Base-by-base conservation (phyloP, 805 yeast genomes). In the Suhomyces vadensis region DNA sequence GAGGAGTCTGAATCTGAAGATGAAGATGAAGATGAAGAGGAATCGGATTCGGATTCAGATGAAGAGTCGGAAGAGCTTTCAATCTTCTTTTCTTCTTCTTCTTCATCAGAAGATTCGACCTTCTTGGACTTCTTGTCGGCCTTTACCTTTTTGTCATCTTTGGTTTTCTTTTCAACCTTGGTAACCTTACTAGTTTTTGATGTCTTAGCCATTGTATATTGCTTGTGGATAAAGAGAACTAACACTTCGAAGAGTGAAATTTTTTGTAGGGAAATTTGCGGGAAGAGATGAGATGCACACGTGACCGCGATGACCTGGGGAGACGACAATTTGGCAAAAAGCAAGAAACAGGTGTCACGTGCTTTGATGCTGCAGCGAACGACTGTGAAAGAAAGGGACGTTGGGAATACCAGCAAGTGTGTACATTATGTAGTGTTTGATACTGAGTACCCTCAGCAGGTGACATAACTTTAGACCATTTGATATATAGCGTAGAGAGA, bases 191-290 rank as follows among this genome's bases (percentile, higher is more conserved):
- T 42, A 44, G 61, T 62, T 41, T 59, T 55, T 33, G 66, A 53
- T 49, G 72, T 52, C 56, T 70, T 71, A 51, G 71, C 76, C 76
- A 71, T 71, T 55, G 35, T 65, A 39, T 35, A 23, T 37, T 25
- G 39, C 20, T 25, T 29, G 20, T 26, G 33, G 19, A 29, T 29
- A 29, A 29, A 29, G 33, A 29, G 21, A 31, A 17, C 11, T 6
- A 17, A 16, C 7, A n/a, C 4, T 6, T 20, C 11, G 33, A 13
- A n/a, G 6, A 10, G 17, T 6, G 11, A 19, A 6, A 24, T 38
- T 38, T 26, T 27, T 19, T 6, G 13, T 9, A 29, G 10, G 19
- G 33, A 29, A 29, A 14, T 29, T 29, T 29, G 14, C 33, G 37
- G 23, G 44, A 36, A n/a, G 40, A 36, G 44, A 36, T 35, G 36